Evolutionary conservation across 805 yeast species (phyloP).

Genomic region (Candida chilensis): DNA sequence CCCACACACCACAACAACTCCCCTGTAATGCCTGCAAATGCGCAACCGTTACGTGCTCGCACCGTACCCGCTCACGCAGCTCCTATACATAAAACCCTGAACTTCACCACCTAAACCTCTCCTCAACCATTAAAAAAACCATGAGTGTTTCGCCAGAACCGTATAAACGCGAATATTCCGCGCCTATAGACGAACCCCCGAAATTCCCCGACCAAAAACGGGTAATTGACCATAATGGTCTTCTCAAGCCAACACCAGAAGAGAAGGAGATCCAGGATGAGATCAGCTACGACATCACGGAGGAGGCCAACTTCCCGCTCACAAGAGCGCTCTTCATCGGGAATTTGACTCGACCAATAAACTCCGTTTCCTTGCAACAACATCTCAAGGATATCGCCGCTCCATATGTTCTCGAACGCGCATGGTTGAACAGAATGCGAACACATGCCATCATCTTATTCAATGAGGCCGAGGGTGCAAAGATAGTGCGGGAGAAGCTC

Average conservation of each 20-base stretch:
- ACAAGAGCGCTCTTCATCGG: slow-evolving; percentile 37
- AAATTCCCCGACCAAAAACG: too few relatives aligned
- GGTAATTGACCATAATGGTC: too few relatives aligned
- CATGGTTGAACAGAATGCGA: slow-evolving; percentile 31
- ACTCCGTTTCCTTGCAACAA: slow-evolving; percentile 25
- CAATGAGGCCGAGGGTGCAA: slow-evolving; percentile 29
- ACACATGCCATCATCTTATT: slow-evolving; percentile 33
- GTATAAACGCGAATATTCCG: too few relatives aligned
- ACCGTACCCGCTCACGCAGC: too few relatives aligned
- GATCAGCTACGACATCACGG: slow-evolving; percentile 20
- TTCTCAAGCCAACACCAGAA: slow-evolving; percentile 1
- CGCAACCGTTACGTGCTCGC: too few relatives aligned
- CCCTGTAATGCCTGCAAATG: too few relatives aligned
- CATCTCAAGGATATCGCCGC: slow-evolving; percentile 19
- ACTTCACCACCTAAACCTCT: too few relatives aligned
- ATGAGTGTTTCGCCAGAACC: too few relatives aligned
- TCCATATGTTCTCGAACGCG: slow-evolving; percentile 23
- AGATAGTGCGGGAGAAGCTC: slow-evolving; percentile 18
- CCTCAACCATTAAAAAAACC: too few relatives aligned
- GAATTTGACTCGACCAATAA: slow-evolving; percentile 27
- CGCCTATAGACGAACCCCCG: too few relatives aligned
- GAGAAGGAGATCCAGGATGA: slow-evolving; percentile 14
- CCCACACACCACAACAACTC: too few relatives aligned
- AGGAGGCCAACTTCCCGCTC: slow-evolving; percentile 19
- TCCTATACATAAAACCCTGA: too few relatives aligned